Evolutionary conservation across 768 basidiomycete genomes (phyloP).

Genomic region (Phallus indusiatus): DNA sequence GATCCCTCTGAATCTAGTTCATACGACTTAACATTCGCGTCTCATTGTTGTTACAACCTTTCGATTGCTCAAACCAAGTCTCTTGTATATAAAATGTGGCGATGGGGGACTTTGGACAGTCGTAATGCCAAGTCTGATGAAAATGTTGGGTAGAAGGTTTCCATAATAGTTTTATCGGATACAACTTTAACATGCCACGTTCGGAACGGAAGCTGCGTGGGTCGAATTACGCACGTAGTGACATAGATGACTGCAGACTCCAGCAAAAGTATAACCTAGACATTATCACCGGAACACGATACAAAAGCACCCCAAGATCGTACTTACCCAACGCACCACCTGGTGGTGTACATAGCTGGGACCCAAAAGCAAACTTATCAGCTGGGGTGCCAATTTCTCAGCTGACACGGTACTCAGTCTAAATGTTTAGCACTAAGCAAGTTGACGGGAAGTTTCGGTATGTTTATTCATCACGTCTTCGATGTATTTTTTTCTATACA

Average conservation of each 20-base stretch:
- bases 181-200: no score
- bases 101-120: no score
- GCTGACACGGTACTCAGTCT: constrained; percentile 79
- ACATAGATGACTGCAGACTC: constrained; percentile 39
- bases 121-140: no score
- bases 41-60: not conserved
- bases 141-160: no score
- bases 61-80: not conserved
- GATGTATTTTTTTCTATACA: not conserved
- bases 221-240: no score
- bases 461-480: no score
- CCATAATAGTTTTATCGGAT: no score
- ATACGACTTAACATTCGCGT: not conserved
- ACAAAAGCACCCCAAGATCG: constrained; percentile 55
- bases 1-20: not conserved
- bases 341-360: constrained; percentile 91
- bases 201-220: no score
- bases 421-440: constrained; percentile 86
- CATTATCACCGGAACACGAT: constrained; percentile 89
- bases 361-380: constrained; percentile 81
- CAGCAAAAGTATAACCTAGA: constrained; percentile 84
- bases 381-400: constrained; percentile 82
- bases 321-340: constrained; percentile 46
- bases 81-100: not conserved
- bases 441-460: constrained; percentile 87